Conservation (phyloP, 305 asterid species). For the Fraxinus albicans region DNA sequence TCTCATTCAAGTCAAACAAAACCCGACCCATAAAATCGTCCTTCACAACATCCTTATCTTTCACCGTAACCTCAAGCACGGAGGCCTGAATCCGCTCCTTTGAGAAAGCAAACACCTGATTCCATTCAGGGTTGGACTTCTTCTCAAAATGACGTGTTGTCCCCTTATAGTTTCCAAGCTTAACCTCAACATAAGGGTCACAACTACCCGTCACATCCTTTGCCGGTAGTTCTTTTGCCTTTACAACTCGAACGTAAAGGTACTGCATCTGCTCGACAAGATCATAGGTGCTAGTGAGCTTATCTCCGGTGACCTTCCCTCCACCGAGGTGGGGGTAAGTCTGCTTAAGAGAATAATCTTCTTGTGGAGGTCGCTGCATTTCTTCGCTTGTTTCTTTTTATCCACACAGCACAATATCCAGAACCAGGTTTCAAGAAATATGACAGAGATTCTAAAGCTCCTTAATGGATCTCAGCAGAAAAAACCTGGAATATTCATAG, state of each 20-base stretch:
- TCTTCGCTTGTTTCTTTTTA: slow-evolving; percentile 13
- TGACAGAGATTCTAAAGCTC: slow-evolving; percentile 7
- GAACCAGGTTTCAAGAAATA: slow-evolving; percentile 11
- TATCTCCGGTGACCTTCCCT: slow-evolving; percentile 64
- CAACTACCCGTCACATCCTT: slow-evolving; percentile 66
- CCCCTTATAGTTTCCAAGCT: slow-evolving; percentile 73
- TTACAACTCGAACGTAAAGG: slow-evolving; percentile 76
- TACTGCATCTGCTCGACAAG: slow-evolving; percentile 81
- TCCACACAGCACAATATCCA: slow-evolving; percentile 22
- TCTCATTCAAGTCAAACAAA: slow-evolving; percentile 57
- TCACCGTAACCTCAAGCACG: slow-evolving; percentile 54
- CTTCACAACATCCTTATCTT: slow-evolving; percentile 63
- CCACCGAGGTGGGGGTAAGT: slow-evolving; percentile 82
- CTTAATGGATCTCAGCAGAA: neutral
- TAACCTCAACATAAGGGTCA: slow-evolving; percentile 67
- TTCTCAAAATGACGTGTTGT: slow-evolving; percentile 78
- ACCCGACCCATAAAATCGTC: slow-evolving; percentile 67
- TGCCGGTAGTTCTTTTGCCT: slow-evolving; percentile 64
- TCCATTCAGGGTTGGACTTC: slow-evolving; percentile 71
- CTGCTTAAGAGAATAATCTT: slow-evolving; percentile 60
- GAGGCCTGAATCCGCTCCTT: slow-evolving; percentile 72
- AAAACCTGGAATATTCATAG: neutral
- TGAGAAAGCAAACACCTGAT: slow-evolving; percentile 73
- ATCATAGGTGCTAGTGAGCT: slow-evolving; percentile 74
- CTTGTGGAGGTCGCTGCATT: slow-evolving; percentile 72